These are phyloP conservation scores for Fistulifera solaris DNA, from an alignment of 108 stramenopile species.

Conservation along the genomic window DNA sequence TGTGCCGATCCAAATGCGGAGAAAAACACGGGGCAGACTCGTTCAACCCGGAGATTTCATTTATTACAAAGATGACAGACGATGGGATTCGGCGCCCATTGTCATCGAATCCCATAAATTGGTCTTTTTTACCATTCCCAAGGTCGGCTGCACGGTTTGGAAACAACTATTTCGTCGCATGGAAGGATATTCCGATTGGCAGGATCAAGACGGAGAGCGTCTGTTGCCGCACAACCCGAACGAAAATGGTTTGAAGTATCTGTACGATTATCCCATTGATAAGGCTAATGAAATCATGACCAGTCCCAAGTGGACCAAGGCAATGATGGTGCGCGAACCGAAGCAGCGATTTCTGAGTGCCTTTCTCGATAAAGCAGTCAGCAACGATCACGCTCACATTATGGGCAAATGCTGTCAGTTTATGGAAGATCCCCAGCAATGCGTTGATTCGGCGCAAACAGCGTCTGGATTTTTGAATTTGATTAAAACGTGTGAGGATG, in stretches of 20 bases:
- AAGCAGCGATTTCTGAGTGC: slow-evolving; percentile 44
- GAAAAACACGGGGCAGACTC: neutral
- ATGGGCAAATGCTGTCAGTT: slow-evolving; percentile 11
- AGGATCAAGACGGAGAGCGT: slow-evolving; percentile 6
- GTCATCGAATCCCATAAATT: slow-evolving; percentile 36
- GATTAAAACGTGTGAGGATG: slow-evolving; percentile 17
- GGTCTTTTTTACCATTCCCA: slow-evolving; percentile 38
- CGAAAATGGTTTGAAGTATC: slow-evolving; percentile 34
- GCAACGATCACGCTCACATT: slow-evolving; percentile 17
- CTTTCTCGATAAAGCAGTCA: slow-evolving; percentile 36
- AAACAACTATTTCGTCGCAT: slow-evolving; percentile 42
- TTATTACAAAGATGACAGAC: neutral
- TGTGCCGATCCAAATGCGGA: no score
- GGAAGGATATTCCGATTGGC: slow-evolving; percentile 27
- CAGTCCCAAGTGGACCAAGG: slow-evolving; percentile 39
- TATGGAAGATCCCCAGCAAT: slow-evolving; percentile 6
- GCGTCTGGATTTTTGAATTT: slow-evolving; percentile 19
- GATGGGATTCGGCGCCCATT: slow-evolving; percentile 34
- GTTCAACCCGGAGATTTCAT: slow-evolving; percentile 18
- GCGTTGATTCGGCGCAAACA: slow-evolving; percentile 10
- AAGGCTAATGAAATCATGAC: slow-evolving; percentile 37
- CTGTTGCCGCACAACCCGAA: slow-evolving; percentile 27
- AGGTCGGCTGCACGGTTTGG: slow-evolving; percentile 32
- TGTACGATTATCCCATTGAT: slow-evolving; percentile 28
- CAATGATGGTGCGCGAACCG: slow-evolving; percentile 61